Conservation (phyloP, 192 early-diverging fungal species). For the Chytriomyces hyalinus region DNA sequence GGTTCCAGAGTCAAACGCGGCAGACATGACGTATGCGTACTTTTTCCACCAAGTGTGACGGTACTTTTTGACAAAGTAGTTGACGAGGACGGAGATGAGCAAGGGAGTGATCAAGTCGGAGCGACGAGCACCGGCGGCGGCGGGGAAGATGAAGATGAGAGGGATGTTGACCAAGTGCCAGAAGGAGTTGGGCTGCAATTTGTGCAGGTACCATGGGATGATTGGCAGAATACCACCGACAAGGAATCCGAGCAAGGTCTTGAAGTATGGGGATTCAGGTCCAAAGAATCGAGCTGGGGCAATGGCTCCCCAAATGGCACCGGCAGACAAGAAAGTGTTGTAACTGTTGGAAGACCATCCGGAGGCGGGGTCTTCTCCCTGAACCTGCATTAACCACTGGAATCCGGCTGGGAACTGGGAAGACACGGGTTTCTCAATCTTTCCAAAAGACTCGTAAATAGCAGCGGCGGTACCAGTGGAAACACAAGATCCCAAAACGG, state of each 20-base stretch:
- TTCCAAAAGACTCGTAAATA: conserved; percentile 9
- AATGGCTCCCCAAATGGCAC: conserved; percentile 43
- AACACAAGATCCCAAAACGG: conserved; percentile 44
- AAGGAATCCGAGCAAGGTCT: conserved; percentile 28
- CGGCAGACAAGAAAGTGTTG: conserved; percentile 36
- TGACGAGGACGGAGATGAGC: not conserved
- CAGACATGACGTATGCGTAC: conserved; percentile 72
- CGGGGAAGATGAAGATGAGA: conserved; percentile 13
- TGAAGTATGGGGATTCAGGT: conserved; percentile 18
- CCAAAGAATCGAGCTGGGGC: conserved; percentile 41
- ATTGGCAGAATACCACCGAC: conserved; percentile 31
- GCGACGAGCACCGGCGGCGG: not conserved
- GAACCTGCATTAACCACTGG: too few species aligned
- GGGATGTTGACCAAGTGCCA: conserved; percentile 35
- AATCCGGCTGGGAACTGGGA: too few species aligned
- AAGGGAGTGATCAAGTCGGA: conserved; percentile 9
- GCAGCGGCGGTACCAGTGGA: not conserved
- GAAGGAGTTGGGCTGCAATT: not conserved
- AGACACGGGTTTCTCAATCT: too few species aligned
- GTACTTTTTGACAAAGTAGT: conserved; percentile 13
- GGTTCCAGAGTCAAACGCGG: conserved; percentile 62
- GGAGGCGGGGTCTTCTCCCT: too few species aligned
- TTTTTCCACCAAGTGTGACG: conserved; percentile 57
- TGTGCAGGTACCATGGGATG: conserved; percentile 31
- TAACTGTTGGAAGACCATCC: not conserved